Evolutionary conservation across 2,329 filamentous ascomycete species (phyloP).

Genomic region (Penicillium sp.): DNA sequence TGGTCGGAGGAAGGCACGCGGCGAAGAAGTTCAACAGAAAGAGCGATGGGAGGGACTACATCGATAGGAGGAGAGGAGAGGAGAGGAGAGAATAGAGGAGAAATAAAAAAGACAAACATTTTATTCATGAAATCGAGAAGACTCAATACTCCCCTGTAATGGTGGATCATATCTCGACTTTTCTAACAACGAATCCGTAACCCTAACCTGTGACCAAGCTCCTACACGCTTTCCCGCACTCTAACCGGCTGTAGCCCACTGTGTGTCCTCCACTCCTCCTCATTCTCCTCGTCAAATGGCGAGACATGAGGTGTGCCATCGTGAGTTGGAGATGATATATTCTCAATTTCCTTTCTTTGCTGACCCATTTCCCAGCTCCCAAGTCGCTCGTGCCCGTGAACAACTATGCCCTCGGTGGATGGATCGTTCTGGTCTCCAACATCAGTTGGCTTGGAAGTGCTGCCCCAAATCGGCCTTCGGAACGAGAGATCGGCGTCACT

Average conservation of each 20-base stretch:
- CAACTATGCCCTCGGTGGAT: conserved; percentile 17
- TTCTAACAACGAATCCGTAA: no score
- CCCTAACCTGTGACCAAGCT: no score
- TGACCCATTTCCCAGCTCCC: conserved; percentile 62
- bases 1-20: neutral
- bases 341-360: conserved; percentile 30
- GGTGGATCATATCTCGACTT: neutral
- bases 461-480: conserved; percentile 43
- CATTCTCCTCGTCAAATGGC: conserved; percentile 37
- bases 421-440: conserved; percentile 30
- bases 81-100: no score
- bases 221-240: conserved; percentile 55
- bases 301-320: neutral
- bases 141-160: no score
- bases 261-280: conserved; percentile 40
- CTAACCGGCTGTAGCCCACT: conserved; percentile 49
- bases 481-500: conserved; percentile 59
- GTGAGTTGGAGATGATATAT: conserved; percentile 11
- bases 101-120: no score
- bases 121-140: no score
- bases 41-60: no score
- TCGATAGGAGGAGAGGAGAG: no score
- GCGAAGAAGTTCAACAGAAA: no score
- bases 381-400: conserved; percentile 55
- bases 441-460: conserved; percentile 37